Evolutionary conservation across 2,329 filamentous ascomycete genomes (phyloP).

Genomic region (Aspergillus pseudotamarii): DNA sequence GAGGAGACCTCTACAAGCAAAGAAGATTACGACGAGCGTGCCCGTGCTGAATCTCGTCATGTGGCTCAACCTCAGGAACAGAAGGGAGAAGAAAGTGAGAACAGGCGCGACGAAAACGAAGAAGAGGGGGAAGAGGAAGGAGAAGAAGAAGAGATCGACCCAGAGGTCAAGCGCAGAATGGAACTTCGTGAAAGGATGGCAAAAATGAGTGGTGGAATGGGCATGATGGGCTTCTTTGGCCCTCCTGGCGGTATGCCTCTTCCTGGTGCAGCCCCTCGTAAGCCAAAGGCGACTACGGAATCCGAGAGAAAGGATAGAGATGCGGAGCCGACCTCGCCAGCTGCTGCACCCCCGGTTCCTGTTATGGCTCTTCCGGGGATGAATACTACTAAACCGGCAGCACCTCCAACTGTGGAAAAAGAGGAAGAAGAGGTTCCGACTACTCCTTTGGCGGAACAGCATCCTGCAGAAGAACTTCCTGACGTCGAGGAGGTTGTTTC

Average conservation of each 20-base stretch:
- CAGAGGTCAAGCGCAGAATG: slow-evolving; percentile 80
- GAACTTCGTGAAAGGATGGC: slow-evolving; percentile 95
- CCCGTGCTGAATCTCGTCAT: slow-evolving; percentile 21
- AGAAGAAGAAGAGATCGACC: slow-evolving; percentile 83
- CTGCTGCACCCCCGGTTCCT: slow-evolving; percentile 49
- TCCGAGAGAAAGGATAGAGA: slow-evolving; percentile 37
- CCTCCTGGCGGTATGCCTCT: slow-evolving; percentile 63
- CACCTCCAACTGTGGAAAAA: slow-evolving; percentile 51
- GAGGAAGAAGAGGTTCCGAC: slow-evolving; percentile 53
- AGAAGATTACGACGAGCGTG: slow-evolving; percentile 71
- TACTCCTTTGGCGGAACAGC: slow-evolving; percentile 46
- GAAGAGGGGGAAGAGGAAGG: slow-evolving; percentile 64
- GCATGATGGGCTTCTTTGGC: slow-evolving; percentile 92
- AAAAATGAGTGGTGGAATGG: slow-evolving; percentile 97
- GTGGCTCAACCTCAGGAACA: slow-evolving; percentile 10
- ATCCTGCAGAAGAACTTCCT: slow-evolving; percentile 50
- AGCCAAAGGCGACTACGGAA: slow-evolving; percentile 50
- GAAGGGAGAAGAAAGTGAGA: slow-evolving; percentile 22
- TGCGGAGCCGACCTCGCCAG: slow-evolving; percentile 33
- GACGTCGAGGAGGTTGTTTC: slow-evolving; percentile 57
- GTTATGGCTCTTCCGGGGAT: slow-evolving; percentile 72
- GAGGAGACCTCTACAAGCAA: slow-evolving; percentile 67
- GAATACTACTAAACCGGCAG: slow-evolving; percentile 53
- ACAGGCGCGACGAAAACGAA: slow-evolving; percentile 50
- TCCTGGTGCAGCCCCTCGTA: slow-evolving; percentile 43